Percentiles rank a stretch among this genome's conserved stretches.
Conservation (phyloP, 164 flowering plant species). For the Litsea cubeba region DNA sequence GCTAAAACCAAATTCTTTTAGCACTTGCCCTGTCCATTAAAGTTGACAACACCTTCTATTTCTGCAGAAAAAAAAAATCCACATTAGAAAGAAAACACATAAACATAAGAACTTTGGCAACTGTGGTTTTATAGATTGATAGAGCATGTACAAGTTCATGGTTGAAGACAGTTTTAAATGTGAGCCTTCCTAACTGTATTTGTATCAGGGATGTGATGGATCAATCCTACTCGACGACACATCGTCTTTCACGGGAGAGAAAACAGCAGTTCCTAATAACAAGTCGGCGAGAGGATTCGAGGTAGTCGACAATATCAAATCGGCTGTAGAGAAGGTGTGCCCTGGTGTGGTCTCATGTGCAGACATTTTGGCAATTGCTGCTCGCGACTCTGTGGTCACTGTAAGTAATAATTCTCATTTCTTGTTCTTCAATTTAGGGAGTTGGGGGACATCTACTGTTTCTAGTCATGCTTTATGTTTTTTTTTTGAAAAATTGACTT, state of each 20-base stretch:
- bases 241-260: conserved; percentile 12
- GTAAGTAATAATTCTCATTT: conserved; percentile 1
- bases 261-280: neutral
- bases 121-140: too few species aligned
- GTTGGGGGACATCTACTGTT: neutral
- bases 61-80: too few species aligned
- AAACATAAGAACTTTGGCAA: too few species aligned
- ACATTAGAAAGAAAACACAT: too few species aligned
- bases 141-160: too few species aligned
- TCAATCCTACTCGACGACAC: conserved; percentile 12
- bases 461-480: neutral
- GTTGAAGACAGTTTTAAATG: too few species aligned
- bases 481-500: too few species aligned
- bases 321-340: conserved; percentile 7
- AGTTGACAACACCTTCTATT: too few species aligned
- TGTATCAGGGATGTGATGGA: conserved; percentile 11
- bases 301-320: conserved; percentile 7
- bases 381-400: conserved; percentile 7
- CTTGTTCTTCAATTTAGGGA: neutral
- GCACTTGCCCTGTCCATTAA: too few species aligned
- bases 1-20: too few species aligned
- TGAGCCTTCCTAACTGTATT: too few species aligned
- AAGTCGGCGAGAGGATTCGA: conserved; percentile 8
- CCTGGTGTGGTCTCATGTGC: conserved; percentile 9
- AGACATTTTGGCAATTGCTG: conserved; percentile 6